Evolutionary conservation across 2,329 filamentous ascomycete genomes (phyloP).

Genomic region (Diaporthe citri): DNA sequence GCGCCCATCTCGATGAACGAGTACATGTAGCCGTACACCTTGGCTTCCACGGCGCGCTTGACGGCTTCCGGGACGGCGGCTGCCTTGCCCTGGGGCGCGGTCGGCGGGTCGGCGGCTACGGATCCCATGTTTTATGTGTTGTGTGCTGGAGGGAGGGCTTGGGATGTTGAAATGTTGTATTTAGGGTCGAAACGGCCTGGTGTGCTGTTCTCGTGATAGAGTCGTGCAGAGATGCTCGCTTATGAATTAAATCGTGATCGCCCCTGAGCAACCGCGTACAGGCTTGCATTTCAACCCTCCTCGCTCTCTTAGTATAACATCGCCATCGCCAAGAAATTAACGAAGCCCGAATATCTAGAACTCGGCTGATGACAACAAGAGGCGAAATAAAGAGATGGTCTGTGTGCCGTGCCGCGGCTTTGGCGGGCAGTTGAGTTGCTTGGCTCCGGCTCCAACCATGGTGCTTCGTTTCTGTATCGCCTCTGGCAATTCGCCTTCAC

Average conservation of each 20-base stretch:
- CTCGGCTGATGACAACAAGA: background rate
- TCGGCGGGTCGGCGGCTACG: constrained; percentile 21
- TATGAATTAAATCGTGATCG: background rate
- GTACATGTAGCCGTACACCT: constrained; percentile 27
- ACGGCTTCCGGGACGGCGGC: constrained; percentile 11
- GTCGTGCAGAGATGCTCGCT: background rate
- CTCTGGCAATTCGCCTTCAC: background rate
- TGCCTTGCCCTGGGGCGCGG: constrained; percentile 9
- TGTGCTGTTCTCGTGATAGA: background rate
- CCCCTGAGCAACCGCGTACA: background rate
- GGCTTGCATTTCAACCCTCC: too few species aligned
- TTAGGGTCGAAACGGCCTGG: background rate
- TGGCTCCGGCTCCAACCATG: background rate
- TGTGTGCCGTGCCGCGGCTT: background rate
- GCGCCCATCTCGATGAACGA: constrained; percentile 22
- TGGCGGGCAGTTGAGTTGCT: background rate
- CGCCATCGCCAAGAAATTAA: constrained; percentile 9
- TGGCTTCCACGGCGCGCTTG: constrained; percentile 15
- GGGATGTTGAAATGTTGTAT: background rate
- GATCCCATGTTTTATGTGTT: constrained; percentile 14
- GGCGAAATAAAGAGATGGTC: background rate
- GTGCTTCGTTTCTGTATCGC: background rate
- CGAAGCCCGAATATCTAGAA: background rate
- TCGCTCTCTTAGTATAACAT: background rate
- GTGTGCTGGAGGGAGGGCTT: background rate